A percentile compares a stretch with the other conserved stretches of the same genome.
phyloP scores from a whole-genome alignment of 345 rosid genomes.

The Ailanthus altissimus region DNA sequence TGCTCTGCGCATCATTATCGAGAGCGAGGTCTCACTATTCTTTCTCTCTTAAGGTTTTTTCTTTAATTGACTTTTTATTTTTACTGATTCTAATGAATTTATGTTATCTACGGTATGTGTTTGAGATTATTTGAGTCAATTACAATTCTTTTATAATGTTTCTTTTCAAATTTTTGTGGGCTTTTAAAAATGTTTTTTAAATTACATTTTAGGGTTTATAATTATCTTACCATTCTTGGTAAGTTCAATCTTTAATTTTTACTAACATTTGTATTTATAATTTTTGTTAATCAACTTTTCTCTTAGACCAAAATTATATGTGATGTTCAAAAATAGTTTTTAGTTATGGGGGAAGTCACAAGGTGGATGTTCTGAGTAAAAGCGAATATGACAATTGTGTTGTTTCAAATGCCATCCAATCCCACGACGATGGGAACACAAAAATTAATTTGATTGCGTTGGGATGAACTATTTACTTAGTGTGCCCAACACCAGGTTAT shows the following conservation, averaged over 20 bases:
- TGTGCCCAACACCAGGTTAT: conserved; percentile 48
- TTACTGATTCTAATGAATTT: background rate
- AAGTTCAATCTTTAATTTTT: conserved; percentile 11
- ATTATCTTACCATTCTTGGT: conserved; percentile 8
- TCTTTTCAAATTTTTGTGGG: too few relatives aligned
- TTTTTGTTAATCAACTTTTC: too few relatives aligned
- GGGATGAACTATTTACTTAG: conserved; percentile 47
- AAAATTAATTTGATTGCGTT: conserved; percentile 18
- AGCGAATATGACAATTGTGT: conserved; percentile 39
- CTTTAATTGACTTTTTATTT: background rate
- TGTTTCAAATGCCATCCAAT: conserved; percentile 25
- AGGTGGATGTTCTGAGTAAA: conserved; percentile 35
- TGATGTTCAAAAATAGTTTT: conserved; percentile 34
- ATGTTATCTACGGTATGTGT: conserved; percentile 18
- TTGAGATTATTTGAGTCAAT: background rate
- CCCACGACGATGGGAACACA: conserved; percentile 37
- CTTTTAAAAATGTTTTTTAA: background rate
- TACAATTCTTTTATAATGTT: background rate
- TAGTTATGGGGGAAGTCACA: conserved; percentile 35
- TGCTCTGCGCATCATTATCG: conserved; percentile 85
- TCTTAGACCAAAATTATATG: too few relatives aligned
- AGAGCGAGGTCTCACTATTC: conserved; percentile 65
- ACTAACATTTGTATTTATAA: background rate
- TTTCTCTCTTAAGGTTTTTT: background rate
- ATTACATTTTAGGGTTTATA: too few relatives aligned